Conservation (phyloP, 805 yeast genomes). For the Ogataea parapolymorpha region DNA sequence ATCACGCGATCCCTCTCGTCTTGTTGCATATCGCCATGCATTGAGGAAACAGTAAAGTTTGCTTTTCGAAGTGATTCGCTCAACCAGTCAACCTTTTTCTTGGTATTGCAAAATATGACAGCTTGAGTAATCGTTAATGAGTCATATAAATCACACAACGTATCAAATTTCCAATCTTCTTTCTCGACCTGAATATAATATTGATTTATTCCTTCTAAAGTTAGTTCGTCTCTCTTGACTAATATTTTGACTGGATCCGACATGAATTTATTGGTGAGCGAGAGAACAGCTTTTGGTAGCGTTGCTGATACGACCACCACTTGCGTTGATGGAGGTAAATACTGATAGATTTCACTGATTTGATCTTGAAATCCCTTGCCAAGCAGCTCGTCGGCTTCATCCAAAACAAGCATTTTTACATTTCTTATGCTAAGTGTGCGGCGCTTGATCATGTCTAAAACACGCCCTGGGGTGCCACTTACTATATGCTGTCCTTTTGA, state of each 20-base stretch:
- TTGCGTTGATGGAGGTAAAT: constrained; percentile 85
- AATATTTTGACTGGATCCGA: constrained; percentile 90
- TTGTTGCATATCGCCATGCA: constrained; percentile 96
- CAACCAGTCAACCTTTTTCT: constrained; percentile 88
- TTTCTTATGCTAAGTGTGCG: constrained; percentile 76
- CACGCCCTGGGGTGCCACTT: constrained; percentile 98
- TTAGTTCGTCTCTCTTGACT: constrained; percentile 93
- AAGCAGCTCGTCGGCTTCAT: constrained; percentile 98
- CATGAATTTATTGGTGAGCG: constrained; percentile 90
- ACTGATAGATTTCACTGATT: constrained; percentile 88
- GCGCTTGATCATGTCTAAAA: constrained; percentile 91
- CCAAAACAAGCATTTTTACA: constrained; percentile 91
- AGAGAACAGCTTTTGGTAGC: constrained; percentile 87
- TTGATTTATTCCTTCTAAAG: constrained; percentile 94
- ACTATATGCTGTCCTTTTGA: constrained; percentile 87
- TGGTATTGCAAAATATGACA: constrained; percentile 96
- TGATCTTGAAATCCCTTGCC: constrained; percentile 93
- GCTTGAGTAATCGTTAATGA: constrained; percentile 95
- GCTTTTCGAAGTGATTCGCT: constrained; percentile 68
- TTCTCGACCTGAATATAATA: constrained; percentile 85
- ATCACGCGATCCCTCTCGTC: constrained; percentile 90
- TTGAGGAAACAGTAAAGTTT: constrained; percentile 88
- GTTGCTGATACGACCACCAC: constrained; percentile 95
- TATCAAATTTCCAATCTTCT: constrained; percentile 94
- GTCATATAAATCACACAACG: constrained; percentile 92